Evolutionary conservation across 2,329 filamentous ascomycete species (phyloP), one percentile per base, ranked within the genome.

Genomic region (Talaromyces sp.): DNA sequence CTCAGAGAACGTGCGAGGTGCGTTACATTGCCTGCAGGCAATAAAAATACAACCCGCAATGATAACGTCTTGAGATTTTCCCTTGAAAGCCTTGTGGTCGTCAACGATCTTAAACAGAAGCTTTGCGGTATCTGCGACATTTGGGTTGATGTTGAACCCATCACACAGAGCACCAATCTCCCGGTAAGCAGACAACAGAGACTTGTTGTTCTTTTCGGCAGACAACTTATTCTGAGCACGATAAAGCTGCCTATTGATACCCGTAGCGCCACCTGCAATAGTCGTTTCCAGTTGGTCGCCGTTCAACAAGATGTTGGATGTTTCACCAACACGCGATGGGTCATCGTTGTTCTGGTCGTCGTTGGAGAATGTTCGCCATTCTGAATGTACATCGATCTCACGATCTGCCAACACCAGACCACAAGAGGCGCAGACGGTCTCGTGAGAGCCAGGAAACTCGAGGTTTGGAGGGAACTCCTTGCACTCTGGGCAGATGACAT

Each of bases 331-430:
- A 92, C 95, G 95, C 62, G 92, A 97, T 4, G 96, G 95, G 68
- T 99, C 95, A 69, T 98, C 96, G 71, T 91, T 93, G 71, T 91
- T 92, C 75, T 96, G 92, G 74, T 99, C 96, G 72, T 99, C 95
- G 74, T 98, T 98, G 73, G 93, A 92, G 79, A 99, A 99, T 0
- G 95, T 99, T 73, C 95, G 91, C 95, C 95, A 99, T 80, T 99
- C 95, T 55, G 92, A 96, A 65, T 96, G 90, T 64, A 91, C 96
- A 73, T 99, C 96, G 72, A 99, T 93, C 73, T 95, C 92, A 67
- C 92, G 89, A 71, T 93, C 90, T 63, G 90, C 90, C 32, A 99
- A 85, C 6, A 99, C 95, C 36, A 97, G 83, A 42, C 95, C 95
- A 71, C 95, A 99, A 64, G 89, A 92, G 62, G 85, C 90, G 74